Evolutionary conservation across 2,329 filamentous ascomycete species (phyloP).

Genomic region (Gnomoniopsis sp.): DNA sequence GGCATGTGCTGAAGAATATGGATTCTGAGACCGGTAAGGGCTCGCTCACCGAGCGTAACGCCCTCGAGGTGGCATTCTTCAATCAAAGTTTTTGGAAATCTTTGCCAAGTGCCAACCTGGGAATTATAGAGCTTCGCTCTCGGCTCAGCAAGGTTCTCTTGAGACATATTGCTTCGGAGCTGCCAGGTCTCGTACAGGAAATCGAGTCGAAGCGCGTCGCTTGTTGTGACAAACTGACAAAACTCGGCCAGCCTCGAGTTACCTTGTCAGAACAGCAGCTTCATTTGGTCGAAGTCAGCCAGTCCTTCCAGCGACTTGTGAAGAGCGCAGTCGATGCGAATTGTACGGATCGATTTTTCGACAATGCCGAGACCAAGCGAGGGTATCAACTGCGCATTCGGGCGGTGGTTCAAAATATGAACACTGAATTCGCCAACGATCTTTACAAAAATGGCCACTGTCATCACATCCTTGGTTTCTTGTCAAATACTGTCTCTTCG

Average conservation of each 20-base stretch:
- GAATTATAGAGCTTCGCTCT: slow-evolving; percentile 15
- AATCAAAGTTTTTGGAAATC: slow-evolving; percentile 29
- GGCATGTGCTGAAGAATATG: slow-evolving; percentile 44
- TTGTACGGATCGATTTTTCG: slow-evolving; percentile 25
- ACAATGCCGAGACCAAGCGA: neutral
- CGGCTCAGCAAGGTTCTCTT: slow-evolving; percentile 18
- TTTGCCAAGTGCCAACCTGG: slow-evolving; percentile 28
- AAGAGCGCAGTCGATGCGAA: slow-evolving; percentile 26
- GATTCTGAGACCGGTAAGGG: slow-evolving; percentile 20
- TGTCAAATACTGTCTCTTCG: neutral
- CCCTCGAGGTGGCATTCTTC: slow-evolving; percentile 19
- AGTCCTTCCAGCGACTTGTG: slow-evolving; percentile 22
- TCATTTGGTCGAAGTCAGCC: slow-evolving; percentile 28
- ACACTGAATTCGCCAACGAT: neutral
- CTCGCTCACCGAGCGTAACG: slow-evolving; percentile 19
- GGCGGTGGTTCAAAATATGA: slow-evolving; percentile 10
- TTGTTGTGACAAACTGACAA: slow-evolving; percentile 15
- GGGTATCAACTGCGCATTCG: slow-evolving; percentile 10
- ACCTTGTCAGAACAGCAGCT: slow-evolving; percentile 24
- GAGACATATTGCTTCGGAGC: slow-evolving; percentile 22
- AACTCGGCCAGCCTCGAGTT: slow-evolving; percentile 16
- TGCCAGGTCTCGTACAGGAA: slow-evolving; percentile 22
- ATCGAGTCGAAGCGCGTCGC: slow-evolving; percentile 15
- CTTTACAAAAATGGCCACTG: neutral
- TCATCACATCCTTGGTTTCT: neutral